Conservation (phyloP, 345 rosid genomes). For the Adansonia digitata region DNA sequence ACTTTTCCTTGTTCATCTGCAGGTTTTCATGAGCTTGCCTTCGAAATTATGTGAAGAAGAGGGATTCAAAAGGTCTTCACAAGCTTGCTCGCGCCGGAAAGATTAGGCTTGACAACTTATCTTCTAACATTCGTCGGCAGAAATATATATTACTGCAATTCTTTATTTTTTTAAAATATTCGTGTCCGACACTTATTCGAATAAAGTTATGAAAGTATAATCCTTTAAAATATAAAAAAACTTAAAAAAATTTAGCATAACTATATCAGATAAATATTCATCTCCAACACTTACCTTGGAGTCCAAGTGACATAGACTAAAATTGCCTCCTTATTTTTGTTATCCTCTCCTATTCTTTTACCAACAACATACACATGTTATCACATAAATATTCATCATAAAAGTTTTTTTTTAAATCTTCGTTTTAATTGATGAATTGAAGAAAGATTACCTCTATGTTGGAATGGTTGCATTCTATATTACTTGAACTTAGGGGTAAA, state of each 20-base stretch:
- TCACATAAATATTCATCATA: not conserved
- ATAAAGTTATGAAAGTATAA: no score
- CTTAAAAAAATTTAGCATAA: no score
- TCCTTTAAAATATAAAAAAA: no score
- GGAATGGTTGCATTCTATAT: not conserved
- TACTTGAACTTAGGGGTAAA: no score
- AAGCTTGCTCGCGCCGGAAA: constrained; percentile 93
- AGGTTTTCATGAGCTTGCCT: constrained; percentile 95
- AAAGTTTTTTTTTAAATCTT: not conserved
- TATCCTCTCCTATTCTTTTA: not conserved
- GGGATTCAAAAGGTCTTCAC: constrained; percentile 88
- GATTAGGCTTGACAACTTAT: constrained; percentile 46
- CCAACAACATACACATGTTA: not conserved
- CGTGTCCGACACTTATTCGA: no score
- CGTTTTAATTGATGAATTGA: not conserved
- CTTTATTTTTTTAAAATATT: no score
- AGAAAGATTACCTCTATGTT: not conserved
- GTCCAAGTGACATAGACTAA: no score
- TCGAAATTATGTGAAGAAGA: constrained; percentile 70
- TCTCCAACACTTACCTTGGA: no score
- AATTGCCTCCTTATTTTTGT: not conserved
- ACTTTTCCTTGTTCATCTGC: not conserved
- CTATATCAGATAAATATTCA: no score
- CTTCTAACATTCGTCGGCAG: not conserved
- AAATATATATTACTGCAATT: no score